Conservation (phyloP, 805 yeast genomes). For the Zygosaccharomyces bailii region DNA sequence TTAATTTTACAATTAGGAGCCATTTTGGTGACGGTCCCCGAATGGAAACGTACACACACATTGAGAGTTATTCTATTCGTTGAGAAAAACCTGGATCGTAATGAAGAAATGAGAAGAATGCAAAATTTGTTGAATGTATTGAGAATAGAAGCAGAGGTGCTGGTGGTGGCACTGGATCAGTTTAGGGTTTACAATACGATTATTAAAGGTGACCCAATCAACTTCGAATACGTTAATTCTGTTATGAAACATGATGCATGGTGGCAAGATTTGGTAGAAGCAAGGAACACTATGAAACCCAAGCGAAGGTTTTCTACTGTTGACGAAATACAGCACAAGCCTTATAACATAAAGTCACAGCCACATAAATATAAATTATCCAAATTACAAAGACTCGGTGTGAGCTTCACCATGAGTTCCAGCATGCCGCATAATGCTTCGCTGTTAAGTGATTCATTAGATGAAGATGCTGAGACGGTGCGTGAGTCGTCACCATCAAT, state of each 20-base stretch:
- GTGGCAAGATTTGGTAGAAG: constrained; percentile 72
- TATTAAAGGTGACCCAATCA: constrained; percentile 58
- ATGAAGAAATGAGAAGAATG: constrained; percentile 65
- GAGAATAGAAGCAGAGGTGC: constrained; percentile 78
- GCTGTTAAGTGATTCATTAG: constrained; percentile 31
- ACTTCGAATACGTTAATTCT: constrained; percentile 46
- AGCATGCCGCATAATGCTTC: constrained; percentile 42
- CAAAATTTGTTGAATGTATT: constrained; percentile 63
- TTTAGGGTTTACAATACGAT: constrained; percentile 67
- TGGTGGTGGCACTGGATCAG: constrained; percentile 64
- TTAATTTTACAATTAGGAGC: constrained; percentile 92
- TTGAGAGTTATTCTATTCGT: constrained; percentile 88
- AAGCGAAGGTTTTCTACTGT: constrained; percentile 32
- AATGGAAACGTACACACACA: constrained; percentile 76
- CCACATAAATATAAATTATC: constrained; percentile 45
- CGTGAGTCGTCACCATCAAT: constrained; percentile 16
- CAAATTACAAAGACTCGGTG: constrained; percentile 70
- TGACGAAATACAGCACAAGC: constrained; percentile 29
- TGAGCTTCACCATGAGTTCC: constrained; percentile 74
- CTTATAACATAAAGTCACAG: constrained; percentile 21
- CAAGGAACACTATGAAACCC: constrained; percentile 43
- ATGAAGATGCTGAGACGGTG: constrained; percentile 29
- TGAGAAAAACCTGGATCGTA: constrained; percentile 66
- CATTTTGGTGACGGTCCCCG: constrained; percentile 85
- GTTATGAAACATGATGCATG: constrained; percentile 65